Evolutionary conservation across 306 rosid species (phyloP).

Genomic region (Urtica urens): DNA sequence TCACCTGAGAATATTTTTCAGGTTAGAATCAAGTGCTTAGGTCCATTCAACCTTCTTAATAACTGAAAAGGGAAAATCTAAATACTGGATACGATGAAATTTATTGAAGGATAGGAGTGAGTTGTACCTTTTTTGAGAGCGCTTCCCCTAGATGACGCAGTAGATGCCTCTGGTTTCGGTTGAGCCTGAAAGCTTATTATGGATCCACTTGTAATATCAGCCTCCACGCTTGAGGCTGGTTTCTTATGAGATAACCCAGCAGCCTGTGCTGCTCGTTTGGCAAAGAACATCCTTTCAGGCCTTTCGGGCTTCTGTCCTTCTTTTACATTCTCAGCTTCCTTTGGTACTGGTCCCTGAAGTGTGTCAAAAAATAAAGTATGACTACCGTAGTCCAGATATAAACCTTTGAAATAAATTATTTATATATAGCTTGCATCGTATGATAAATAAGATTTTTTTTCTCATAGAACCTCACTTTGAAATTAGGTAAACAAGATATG

Average conservation of each 20-base stretch:
- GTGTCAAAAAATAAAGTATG: background rate
- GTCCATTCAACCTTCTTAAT: background rate
- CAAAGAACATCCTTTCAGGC: constrained; percentile 49
- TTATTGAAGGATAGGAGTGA: background rate
- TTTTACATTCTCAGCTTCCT: constrained; percentile 49
- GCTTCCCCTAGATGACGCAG: constrained; percentile 66
- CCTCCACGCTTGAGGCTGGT: constrained; percentile 85
- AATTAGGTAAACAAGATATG: constrained; percentile 4
- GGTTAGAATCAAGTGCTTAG: background rate
- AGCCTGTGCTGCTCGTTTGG: constrained; percentile 47
- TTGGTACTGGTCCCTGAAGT: constrained; percentile 43
- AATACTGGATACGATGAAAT: background rate
- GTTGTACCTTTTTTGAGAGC: constrained; percentile 52
- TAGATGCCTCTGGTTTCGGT: constrained; percentile 78
- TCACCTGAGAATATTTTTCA: constrained; percentile 61
- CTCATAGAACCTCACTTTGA: constrained; percentile 4
- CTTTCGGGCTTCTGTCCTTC: constrained; percentile 45
- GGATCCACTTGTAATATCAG: constrained; percentile 78
- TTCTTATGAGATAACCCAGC: constrained; percentile 46
- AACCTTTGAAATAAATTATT: too few relatives aligned
- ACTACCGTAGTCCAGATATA: too few relatives aligned
- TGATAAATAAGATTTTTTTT: too few relatives aligned
- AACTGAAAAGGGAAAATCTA: background rate
- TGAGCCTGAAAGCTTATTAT: constrained; percentile 55
- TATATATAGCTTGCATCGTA: too few relatives aligned